Evolutionary conservation across 2,329 filamentous ascomycete species (phyloP).

Genomic region (Phyllosticta capitalensis): DNA sequence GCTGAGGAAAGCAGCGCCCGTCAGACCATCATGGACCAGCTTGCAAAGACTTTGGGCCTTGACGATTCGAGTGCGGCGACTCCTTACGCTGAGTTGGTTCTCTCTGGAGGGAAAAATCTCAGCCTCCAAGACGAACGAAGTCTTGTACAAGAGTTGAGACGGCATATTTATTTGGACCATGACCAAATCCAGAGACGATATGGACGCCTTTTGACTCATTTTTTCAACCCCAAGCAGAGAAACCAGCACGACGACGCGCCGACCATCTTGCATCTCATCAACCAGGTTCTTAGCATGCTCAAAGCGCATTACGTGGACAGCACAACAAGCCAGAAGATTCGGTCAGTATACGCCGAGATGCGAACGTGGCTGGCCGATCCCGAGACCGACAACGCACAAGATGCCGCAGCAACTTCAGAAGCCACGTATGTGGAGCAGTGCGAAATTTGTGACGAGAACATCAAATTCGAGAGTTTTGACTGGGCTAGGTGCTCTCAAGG

Average conservation of each 20-base stretch:
- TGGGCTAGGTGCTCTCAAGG: conserved; percentile 41
- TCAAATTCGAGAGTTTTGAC: conserved; percentile 38
- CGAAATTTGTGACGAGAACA: conserved; percentile 40
- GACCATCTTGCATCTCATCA: conserved; percentile 2
- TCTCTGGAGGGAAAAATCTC: background rate
- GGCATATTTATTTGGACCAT: conserved; percentile 17
- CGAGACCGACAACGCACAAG: background rate
- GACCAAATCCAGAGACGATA: conserved; percentile 22
- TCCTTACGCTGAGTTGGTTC: background rate
- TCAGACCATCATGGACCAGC: background rate
- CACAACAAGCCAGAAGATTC: conserved; percentile 1
- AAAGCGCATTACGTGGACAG: conserved; percentile 3
- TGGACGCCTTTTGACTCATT: conserved; percentile 20
- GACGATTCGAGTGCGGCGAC: background rate
- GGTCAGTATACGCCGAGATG: conserved; percentile 5
- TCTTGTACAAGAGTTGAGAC: conserved; percentile 16
- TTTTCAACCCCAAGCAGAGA: conserved; percentile 15
- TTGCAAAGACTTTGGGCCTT: conserved; percentile 1
- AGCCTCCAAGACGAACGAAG: background rate
- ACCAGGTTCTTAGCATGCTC: conserved; percentile 1
- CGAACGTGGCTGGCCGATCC: conserved; percentile 2
- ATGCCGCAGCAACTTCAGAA: conserved; percentile 3
- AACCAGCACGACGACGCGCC: conserved; percentile 2
- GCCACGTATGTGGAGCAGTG: conserved; percentile 36
- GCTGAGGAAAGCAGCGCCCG: background rate